phyloP scores from a whole-genome alignment of 2,329 filamentous ascomycete genomes.

The Microthyrium microscopicum region DNA sequence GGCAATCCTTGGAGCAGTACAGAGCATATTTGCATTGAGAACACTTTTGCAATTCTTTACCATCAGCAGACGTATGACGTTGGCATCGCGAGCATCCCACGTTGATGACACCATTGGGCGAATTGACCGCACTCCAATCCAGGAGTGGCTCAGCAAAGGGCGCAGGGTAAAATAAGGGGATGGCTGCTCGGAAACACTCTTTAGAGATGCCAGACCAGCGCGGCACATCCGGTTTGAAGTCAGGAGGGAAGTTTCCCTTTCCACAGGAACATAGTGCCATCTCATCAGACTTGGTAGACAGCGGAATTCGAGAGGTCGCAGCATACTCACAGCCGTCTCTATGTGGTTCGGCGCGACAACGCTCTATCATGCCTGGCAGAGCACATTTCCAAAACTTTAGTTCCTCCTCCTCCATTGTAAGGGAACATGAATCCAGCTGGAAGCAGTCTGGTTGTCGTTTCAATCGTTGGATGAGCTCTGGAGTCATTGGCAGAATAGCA shows the following conservation, averaged over 20 bases:
- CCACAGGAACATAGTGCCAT: conserved; percentile 19
- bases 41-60: too few relatives aligned
- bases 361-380: conserved; percentile 18
- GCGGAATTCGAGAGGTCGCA: conserved; percentile 10
- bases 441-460: too few relatives aligned
- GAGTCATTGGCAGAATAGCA: conserved; percentile 17
- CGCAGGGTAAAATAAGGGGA: too few relatives aligned
- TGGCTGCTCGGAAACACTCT: too few relatives aligned
- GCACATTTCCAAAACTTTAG: conserved; percentile 17
- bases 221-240: conserved; percentile 10
- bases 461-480: conserved; percentile 5
- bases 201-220: too few relatives aligned
- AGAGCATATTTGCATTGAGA: too few relatives aligned
- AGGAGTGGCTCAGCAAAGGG: too few relatives aligned
- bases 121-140: too few relatives aligned
- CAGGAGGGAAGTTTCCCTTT: conserved; percentile 13
- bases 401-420: conserved; percentile 14
- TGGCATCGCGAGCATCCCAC: too few relatives aligned
- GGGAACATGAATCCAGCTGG: too few relatives aligned
- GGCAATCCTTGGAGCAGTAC: conserved; percentile 38
- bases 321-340: conserved; percentile 17
- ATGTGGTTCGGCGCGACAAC: conserved; percentile 25
- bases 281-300: conserved; percentile 13
- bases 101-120: too few relatives aligned
- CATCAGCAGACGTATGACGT: too few relatives aligned